Evolutionary conservation across 176 grass and related monocot species (phyloP).

Genomic region (Leersia perrieri): DNA sequence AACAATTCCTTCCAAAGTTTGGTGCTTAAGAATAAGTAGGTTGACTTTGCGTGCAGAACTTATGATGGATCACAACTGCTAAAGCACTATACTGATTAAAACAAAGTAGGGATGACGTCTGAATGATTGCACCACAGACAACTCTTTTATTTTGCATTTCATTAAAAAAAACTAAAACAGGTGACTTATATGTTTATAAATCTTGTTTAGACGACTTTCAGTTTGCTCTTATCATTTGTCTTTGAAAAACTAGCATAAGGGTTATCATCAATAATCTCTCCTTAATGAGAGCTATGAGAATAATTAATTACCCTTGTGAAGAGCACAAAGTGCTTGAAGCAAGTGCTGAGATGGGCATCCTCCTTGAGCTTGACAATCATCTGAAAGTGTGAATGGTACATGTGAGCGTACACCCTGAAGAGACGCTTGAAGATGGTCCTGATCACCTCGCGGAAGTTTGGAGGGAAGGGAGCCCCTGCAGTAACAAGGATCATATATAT

Average conservation of each 20-base stretch:
- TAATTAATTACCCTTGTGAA: constrained; percentile 70
- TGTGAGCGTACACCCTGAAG: constrained; percentile 86
- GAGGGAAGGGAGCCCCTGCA: constrained; percentile 82
- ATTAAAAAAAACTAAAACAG: not conserved
- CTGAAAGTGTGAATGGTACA: constrained; percentile 92
- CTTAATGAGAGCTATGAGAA: not conserved
- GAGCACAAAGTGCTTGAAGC: constrained; percentile 94
- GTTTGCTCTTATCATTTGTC: not conserved
- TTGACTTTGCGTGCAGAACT: constrained; percentile 32
- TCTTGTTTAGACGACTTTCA: not conserved
- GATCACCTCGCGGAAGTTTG: constrained; percentile 69
- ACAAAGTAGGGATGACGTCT: not conserved
- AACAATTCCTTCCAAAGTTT: not conserved
- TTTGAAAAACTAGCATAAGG: not conserved
- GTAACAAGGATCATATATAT: not conserved
- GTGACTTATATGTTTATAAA: not conserved
- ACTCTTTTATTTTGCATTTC: not conserved
- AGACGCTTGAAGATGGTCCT: constrained; percentile 96
- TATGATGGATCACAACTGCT: constrained; percentile 31
- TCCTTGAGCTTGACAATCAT: constrained; percentile 83
- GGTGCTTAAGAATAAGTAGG: not conserved
- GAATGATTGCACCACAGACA: constrained; percentile 19
- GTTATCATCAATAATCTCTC: not conserved
- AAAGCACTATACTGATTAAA: not conserved
- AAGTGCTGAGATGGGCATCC: constrained; percentile 93